Evolutionary conservation across 2,329 filamentous ascomycete species (phyloP).

Genomic region (Sporothrix globosa): DNA sequence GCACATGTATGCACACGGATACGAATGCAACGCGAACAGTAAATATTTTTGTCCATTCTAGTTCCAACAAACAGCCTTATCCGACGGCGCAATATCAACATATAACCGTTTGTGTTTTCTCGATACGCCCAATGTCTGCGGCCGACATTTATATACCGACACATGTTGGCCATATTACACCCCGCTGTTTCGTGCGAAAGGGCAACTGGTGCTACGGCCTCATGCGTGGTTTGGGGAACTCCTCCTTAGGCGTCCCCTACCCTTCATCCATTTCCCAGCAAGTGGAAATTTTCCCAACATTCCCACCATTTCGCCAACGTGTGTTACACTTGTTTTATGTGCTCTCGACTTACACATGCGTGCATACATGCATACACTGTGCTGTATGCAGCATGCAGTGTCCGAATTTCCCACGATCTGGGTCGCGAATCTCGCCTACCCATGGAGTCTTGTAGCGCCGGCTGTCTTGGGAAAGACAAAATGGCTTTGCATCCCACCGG

Average conservation of each 20-base stretch:
- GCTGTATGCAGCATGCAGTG: not conserved
- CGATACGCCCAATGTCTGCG: not conserved
- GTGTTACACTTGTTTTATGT: not conserved
- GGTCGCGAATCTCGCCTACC: slow-evolving; percentile 29
- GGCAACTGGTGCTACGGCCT: not conserved
- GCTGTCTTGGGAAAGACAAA: slow-evolving; percentile 1
- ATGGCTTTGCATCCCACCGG: slow-evolving; percentile 6
- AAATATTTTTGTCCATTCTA: not conserved
- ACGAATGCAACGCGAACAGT: too few species aligned
- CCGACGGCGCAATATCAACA: not conserved
- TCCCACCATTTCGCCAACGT: slow-evolving; percentile 3
- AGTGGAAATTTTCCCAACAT: not conserved
- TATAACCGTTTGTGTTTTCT: slow-evolving; percentile 14
- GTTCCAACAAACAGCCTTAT: not conserved
- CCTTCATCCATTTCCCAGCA: not conserved
- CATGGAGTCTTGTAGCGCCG: slow-evolving; percentile 3
- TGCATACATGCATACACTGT: slow-evolving; percentile 1
- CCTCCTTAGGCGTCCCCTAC: not conserved
- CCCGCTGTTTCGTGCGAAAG: slow-evolving; percentile 22
- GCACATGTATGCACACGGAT: too few species aligned
- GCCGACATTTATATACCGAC: slow-evolving; percentile 1
- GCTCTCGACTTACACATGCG: not conserved
- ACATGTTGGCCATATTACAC: not conserved
- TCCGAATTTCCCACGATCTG: slow-evolving; percentile 19
- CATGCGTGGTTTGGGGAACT: not conserved